phyloP scores from a whole-genome alignment of 208 protist genomes.

The Porcisia deanei region DNA sequence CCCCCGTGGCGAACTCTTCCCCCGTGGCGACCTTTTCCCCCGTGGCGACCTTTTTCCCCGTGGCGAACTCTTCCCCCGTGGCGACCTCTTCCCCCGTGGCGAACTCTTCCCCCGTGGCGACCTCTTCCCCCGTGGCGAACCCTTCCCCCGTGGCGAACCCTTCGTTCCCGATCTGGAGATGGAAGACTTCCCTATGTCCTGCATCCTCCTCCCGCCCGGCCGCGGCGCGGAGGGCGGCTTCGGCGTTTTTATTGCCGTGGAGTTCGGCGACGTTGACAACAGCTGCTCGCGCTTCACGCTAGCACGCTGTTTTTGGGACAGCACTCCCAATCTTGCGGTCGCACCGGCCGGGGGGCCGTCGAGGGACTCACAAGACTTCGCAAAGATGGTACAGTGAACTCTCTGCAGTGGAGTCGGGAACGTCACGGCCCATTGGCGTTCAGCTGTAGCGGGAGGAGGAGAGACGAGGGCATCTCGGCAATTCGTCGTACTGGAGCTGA shows the following conservation, averaged over 20 bases:
- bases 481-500: background rate
- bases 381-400: background rate
- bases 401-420: background rate
- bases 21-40: too few species aligned
- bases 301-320: background rate
- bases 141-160: background rate
- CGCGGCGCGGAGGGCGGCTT: conserved; percentile 3
- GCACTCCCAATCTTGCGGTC: background rate
- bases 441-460: background rate
- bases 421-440: conserved; percentile 3
- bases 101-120: too few species aligned
- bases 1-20: too few species aligned
- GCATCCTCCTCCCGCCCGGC: background rate
- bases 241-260: background rate
- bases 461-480: background rate
- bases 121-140: too few species aligned
- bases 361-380: background rate
- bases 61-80: too few species aligned
- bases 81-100: too few species aligned
- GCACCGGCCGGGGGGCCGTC: background rate
- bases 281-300: background rate
- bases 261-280: background rate
- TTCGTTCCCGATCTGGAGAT: background rate
- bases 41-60: too few species aligned
- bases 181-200: background rate